These are phyloP conservation scores for Candida ascalaphidarum DNA, from an alignment of 805 yeast species.

Conservation along the genomic window DNA sequence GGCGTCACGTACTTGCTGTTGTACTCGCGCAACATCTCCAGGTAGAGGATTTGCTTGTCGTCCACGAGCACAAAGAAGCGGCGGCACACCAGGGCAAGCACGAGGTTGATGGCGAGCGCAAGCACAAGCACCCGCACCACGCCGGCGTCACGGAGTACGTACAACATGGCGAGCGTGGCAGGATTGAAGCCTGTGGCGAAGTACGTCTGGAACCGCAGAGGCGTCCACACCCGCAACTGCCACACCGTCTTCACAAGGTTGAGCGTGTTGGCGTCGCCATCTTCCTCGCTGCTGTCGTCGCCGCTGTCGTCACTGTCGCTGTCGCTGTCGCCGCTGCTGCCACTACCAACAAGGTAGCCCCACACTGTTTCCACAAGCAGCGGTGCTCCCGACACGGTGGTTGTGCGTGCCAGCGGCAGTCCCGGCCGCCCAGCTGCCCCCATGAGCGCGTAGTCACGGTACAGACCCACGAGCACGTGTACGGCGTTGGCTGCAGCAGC, in stretches of 20 bases:
- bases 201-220: constrained; percentile 47
- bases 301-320: constrained; percentile 1
- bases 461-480: constrained; percentile 8
- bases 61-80: constrained; percentile 40
- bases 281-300: constrained; percentile 4
- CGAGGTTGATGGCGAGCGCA: constrained; percentile 18
- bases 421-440: constrained; percentile 14
- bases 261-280: constrained; percentile 2
- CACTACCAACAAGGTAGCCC: too few species aligned
- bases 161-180: constrained; percentile 31
- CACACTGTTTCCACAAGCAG: too few species aligned
- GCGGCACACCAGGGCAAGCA: constrained; percentile 30
- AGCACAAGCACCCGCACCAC: constrained; percentile 24
- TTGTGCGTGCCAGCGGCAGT: too few species aligned
- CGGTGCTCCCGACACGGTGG: too few species aligned
- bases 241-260: constrained; percentile 30
- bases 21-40: constrained; percentile 57
- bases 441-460: constrained; percentile 23
- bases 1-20: constrained; percentile 57
- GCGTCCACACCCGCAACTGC: constrained; percentile 60
- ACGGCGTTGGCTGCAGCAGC: constrained; percentile 8
- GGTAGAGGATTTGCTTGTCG: constrained; percentile 53
- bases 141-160: constrained; percentile 16
- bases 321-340: too few species aligned
- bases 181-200: constrained; percentile 56